A percentile compares a stretch with the other conserved stretches of the same genome.
Evolutionary conservation across 1,284 basidiomycete species (phyloP).

Genomic region (Tetrapyrgos nigripes): DNA sequence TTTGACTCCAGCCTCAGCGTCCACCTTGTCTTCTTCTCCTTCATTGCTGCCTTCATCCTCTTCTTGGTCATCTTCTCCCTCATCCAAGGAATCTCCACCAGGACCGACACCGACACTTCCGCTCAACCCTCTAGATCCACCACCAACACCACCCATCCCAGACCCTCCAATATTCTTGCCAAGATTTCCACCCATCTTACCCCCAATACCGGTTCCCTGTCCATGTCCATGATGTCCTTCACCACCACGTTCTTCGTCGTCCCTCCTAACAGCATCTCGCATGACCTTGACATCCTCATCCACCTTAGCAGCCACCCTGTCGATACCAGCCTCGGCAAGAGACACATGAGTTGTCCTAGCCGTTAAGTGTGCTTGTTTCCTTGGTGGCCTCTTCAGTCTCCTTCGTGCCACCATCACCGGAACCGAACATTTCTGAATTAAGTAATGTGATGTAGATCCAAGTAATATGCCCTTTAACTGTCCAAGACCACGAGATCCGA

Average conservation of each 20-base stretch:
- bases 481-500: conserved; percentile 91
- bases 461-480: conserved; percentile 94
- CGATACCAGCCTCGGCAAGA: conserved; percentile 87
- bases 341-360: conserved; percentile 76
- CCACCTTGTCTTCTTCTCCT: background rate
- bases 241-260: conserved; percentile 57
- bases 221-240: conserved; percentile 20
- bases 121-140: background rate
- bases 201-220: background rate
- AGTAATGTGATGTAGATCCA: conserved; percentile 97
- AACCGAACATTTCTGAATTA: conserved; percentile 92
- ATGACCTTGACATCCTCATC: conserved; percentile 76
- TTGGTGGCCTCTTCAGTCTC: conserved; percentile 77
- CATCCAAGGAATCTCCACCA: background rate
- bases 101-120: background rate
- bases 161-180: background rate
- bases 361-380: conserved; percentile 67
- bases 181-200: background rate
- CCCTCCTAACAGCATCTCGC: conserved; percentile 71
- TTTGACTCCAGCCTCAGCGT: background rate
- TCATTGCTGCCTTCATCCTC: background rate
- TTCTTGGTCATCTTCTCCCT: background rate
- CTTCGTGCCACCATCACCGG: conserved; percentile 93
- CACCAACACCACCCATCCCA: background rate
- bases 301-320: conserved; percentile 76